Base-by-base conservation (phyloP, 768 basidiomycete genomes). In the Pulveroboletus sp. region DNA sequence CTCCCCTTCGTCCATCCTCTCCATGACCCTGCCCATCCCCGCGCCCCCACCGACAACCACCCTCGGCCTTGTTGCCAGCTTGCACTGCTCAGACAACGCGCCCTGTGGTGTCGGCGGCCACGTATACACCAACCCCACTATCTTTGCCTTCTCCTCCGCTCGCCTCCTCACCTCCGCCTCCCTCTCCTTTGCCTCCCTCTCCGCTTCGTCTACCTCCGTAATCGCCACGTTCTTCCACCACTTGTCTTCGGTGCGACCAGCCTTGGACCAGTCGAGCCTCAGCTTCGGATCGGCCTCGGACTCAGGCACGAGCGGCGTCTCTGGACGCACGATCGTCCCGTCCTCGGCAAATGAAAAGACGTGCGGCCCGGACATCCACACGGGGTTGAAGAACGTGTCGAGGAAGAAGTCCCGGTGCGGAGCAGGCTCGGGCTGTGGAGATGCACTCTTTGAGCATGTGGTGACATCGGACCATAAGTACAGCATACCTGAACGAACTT, bases 371-470 rank as follows among this genome's bases (percentile, higher is more conserved):
- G 55, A 48, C 53, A 52, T 65, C 75, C 80, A 36, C 65, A 73
- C 31, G 51, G 59, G 35, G 54, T 72, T 49, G 67, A 73, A 47
- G 72, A 80, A 49, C 65, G 73, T 29, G 73, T 84, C 56, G 65
- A 73, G 42, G 75, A 78, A 59, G 73, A 84, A 65, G 78, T 85
- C 67, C 23, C 21, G 45, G 14, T 17, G 25, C 3, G 32, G n/a
- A 27, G n/a, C 13, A 19, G 35, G 21, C 51, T 53, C n/a, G n/a
- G n/a, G 21, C 12, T 9, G 10, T 17, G 10, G 20, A 38, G 19
- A 17, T 5, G 7, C 3, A 13, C 23, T 2, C 5, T 29, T 4
- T 59, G 31, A 51, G 25, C 6, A 5, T 16, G n/a, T 14, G 29
- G 31, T 16, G 8, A 33, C 8, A 19, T 12, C 1, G 0, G 39